Base-by-base conservation (phyloP, 148 eudicot genomes). In the Spergularia bocconei region DNA sequence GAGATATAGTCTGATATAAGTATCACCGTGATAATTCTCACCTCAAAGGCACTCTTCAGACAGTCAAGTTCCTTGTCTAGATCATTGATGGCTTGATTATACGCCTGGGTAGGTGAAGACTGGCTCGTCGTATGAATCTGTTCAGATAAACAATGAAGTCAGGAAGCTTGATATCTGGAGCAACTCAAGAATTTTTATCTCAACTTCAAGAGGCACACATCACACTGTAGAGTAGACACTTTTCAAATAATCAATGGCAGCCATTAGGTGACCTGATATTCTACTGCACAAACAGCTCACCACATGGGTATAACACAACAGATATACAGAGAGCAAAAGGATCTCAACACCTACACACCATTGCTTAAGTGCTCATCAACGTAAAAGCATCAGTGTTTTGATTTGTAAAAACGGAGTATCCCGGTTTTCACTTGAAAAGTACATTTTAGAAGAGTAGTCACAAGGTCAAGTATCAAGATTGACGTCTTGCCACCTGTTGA, bases 61-160 rank as follows among this genome's bases (percentile, higher is more conserved):
- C 84, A 81, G 79, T 94, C 97, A 70, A 91, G 89, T 71, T 94
- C 98, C 87, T 91, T 91, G 81, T 91, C 98, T 41, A 94, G 91
- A 84, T 94, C 96, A 81, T 86, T 91, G 75, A 94, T 86, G 21
- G 97, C 93, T 80, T 94, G 96, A 79, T 91, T 93, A 70, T 93
- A 93, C 15, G 98, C 97, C 80, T 91, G 98, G 79, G 87, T 90
- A 36, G 97, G 97, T 61, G 98, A 94, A 48, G 93, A 94, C 81
- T 91, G 93, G 84, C 97, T 91, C 5, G 97, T 82, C 21, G 97
- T 94, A 78, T 94, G 97, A 81, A 93, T 90, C 95, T 93, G 90
- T 77, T 67, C 13, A 72, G 10, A 41, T 60, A 56, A 62, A 68
- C 63, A 53, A 36, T 38, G 11, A 15, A 60, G 14, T 41, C 29